A percentile compares a stretch with the other conserved stretches of the same genome.
Conservation (phyloP, 305 asterid species). For the Fraxinus platypoda region DNA sequence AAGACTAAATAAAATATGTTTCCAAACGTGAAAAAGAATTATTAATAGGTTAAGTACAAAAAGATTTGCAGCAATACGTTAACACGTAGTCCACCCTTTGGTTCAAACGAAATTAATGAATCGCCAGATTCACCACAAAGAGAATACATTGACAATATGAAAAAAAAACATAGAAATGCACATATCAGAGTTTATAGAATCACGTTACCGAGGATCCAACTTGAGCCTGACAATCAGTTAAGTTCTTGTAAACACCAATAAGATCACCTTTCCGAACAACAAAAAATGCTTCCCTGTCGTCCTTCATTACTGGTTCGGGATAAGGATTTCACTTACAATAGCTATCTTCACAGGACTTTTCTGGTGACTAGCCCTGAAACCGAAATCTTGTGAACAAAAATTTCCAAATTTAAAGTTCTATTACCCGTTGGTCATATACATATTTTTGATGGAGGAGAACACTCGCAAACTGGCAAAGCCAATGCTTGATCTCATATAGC, state of each 20-base stretch:
- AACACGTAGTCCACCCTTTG: not conserved
- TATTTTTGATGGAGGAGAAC: conserved; percentile 36
- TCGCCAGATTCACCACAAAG: not conserved
- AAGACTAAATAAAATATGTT: not conserved
- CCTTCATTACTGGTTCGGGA: not conserved
- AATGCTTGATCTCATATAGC: conserved; percentile 40
- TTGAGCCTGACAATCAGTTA: conserved; percentile 66
- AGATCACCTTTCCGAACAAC: conserved; percentile 93
- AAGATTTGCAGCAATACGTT: not conserved
- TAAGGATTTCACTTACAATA: not conserved
- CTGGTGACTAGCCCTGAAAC: not conserved
- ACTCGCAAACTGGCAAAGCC: conserved; percentile 34
- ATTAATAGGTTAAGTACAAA: not conserved
- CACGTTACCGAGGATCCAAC: not conserved
- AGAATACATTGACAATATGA: not conserved
- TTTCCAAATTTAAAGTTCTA: conserved; percentile 32
- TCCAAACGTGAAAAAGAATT: not conserved
- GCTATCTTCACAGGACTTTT: not conserved
- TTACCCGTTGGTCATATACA: conserved; percentile 33
- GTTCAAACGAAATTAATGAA: not conserved
- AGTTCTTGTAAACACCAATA: conserved; percentile 84
- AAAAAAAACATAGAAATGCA: not conserved
- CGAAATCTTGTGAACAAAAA: not conserved
- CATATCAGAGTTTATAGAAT: conserved; percentile 9
- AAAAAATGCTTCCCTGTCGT: conserved; percentile 79